Conservation (phyloP, 2,329 filamentous ascomycete species). For the Cercospora janseana region DNA sequence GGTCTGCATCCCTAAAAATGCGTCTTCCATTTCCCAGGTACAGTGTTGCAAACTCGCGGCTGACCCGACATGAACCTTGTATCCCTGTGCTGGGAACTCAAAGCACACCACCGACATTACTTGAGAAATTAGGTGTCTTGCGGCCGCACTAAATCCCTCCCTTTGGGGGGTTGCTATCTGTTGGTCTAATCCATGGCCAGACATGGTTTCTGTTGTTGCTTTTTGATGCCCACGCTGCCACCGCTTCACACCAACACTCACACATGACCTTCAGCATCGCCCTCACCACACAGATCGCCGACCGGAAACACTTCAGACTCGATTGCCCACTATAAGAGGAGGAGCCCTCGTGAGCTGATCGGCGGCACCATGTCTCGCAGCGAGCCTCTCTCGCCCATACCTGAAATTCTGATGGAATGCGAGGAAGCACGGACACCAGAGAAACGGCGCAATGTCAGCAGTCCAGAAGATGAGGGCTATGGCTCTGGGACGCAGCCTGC, state of each 20-base stretch:
- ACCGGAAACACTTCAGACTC: too few relatives aligned
- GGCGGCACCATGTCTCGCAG: constrained; percentile 5
- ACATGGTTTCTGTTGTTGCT: constrained; percentile 14
- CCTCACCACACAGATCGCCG: too few relatives aligned
- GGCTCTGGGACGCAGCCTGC: constrained; percentile 4
- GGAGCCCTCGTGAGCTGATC: not conserved
- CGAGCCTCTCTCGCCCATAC: constrained; percentile 6
- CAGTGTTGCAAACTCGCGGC: not conserved
- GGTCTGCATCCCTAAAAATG: too few relatives aligned
- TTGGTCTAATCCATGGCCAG: constrained; percentile 6
- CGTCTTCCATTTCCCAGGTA: not conserved
- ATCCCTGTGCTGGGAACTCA: not conserved
- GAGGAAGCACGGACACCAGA: constrained; percentile 2
- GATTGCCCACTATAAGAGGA: too few relatives aligned
- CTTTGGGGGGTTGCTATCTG: constrained; percentile 2
- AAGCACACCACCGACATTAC: not conserved
- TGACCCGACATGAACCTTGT: constrained; percentile 4
- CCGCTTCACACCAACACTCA: not conserved
- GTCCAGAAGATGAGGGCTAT: constrained; percentile 11
- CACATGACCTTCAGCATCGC: too few relatives aligned
- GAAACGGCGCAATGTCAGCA: not conserved
- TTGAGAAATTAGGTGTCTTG: not conserved
- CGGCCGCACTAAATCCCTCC: too few relatives aligned
- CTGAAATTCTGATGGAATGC: constrained; percentile 8
- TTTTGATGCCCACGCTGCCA: not conserved